phyloP scores from a whole-genome alignment of 106 monocot species.

The Acorus gramineus region DNA sequence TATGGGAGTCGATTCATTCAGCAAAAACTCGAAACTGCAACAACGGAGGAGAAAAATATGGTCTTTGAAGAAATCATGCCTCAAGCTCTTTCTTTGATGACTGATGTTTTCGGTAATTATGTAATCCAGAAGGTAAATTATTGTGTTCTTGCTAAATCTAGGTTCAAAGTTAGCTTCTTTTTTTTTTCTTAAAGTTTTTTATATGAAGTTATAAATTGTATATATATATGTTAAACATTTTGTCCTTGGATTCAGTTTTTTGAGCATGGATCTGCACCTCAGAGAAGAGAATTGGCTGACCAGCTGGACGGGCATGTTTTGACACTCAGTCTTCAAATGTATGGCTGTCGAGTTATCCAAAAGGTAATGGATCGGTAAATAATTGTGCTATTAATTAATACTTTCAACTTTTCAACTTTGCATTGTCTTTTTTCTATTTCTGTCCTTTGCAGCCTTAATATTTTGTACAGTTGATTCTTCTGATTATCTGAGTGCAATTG shows the following conservation, averaged over 20 bases:
- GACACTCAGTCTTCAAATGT: slow-evolving; percentile 75
- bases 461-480: too few species aligned
- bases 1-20: slow-evolving; percentile 88
- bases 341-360: slow-evolving; percentile 77
- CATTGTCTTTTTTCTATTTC: too few species aligned
- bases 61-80: slow-evolving; percentile 70
- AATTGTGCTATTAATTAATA: too few species aligned
- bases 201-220: too few species aligned
- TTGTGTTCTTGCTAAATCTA: background rate
- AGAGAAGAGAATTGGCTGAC: slow-evolving; percentile 60
- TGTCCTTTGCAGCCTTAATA: too few species aligned
- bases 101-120: slow-evolving; percentile 92
- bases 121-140: slow-evolving; percentile 72
- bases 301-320: slow-evolving; percentile 54
- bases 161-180: background rate
- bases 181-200: background rate
- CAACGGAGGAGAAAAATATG: slow-evolving; percentile 58
- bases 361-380: slow-evolving; percentile 35
- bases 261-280: slow-evolving; percentile 61
- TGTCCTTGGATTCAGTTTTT: slow-evolving; percentile 40
- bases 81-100: slow-evolving; percentile 55
- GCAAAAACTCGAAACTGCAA: slow-evolving; percentile 76
- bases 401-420: too few species aligned
- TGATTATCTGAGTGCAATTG: too few species aligned
- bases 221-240: too few species aligned